Evolutionary conservation across 495 filamentous ascomycete genomes (phyloP).

Genomic region (Talaromyces proteolyticus): DNA sequence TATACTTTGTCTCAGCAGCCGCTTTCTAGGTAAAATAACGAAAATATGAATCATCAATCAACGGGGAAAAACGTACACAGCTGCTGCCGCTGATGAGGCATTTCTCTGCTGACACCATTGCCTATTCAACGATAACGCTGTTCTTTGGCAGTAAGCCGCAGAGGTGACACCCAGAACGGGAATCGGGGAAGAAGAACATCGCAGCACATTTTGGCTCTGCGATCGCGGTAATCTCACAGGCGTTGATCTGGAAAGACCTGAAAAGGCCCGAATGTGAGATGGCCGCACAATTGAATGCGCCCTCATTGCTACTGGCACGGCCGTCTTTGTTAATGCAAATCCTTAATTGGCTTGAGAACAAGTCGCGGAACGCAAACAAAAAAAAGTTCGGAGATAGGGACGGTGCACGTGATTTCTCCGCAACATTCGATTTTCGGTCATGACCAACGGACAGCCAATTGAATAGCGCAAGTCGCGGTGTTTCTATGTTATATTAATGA

Average conservation of each 20-base stretch:
- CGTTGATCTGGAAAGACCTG: conserved; percentile 34
- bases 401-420: conserved; percentile 30
- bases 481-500: too few relatives aligned
- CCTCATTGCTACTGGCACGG: conserved; percentile 27
- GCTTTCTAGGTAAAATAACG: too few relatives aligned
- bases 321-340: too few relatives aligned
- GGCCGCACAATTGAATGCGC: conserved; percentile 39
- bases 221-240: not conserved
- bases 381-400: conserved; percentile 46
- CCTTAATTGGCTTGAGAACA: not conserved
- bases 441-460: not conserved
- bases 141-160: conserved; percentile 20
- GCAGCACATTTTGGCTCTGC: conserved; percentile 1
- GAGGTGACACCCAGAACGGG: not conserved
- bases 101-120: conserved; percentile 34
- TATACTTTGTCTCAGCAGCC: not conserved
- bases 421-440: not conserved
- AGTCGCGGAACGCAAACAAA: conserved; percentile 10
- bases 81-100: conserved; percentile 33
- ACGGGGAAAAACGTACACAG: conserved; percentile 26
- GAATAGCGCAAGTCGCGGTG: too few relatives aligned
- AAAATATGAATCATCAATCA: not conserved
- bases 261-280: conserved; percentile 31
- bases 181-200: conserved; percentile 1
- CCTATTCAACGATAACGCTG: conserved; percentile 28